phyloP scores from a whole-genome alignment of 2,329 filamentous ascomycete genomes.

The Talaromyces sp. region DNA sequence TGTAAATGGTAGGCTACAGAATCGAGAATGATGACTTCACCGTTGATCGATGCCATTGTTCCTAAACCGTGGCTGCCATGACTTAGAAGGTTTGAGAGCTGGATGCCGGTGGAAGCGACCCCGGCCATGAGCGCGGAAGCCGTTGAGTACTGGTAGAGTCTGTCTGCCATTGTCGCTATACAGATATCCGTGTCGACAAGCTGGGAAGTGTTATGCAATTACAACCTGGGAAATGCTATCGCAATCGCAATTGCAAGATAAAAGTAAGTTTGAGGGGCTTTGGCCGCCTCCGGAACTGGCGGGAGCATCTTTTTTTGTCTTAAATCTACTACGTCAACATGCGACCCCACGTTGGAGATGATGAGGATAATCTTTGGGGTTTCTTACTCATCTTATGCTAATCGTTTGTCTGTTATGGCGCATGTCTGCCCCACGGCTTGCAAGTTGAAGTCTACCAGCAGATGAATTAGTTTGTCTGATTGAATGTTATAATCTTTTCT shows the following conservation, averaged over 20 bases:
- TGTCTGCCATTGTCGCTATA: conserved; percentile 10
- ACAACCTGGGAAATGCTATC: too few species aligned
- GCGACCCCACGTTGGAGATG: background rate
- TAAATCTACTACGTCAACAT: background rate
- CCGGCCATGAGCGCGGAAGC: conserved; percentile 15
- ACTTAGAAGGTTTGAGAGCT: conserved; percentile 6
- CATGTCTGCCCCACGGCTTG: too few species aligned
- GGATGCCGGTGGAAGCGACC: conserved; percentile 12
- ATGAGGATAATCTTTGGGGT: too few species aligned
- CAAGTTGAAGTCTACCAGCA: too few species aligned
- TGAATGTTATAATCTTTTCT: too few species aligned
- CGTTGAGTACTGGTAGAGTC: conserved; percentile 14
- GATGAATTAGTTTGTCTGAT: too few species aligned
- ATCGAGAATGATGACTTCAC: conserved; percentile 15
- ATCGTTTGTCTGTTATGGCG: too few species aligned
- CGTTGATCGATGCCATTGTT: conserved; percentile 15
- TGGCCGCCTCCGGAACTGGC: background rate
- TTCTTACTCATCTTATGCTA: too few species aligned
- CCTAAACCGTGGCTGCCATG: conserved; percentile 14
- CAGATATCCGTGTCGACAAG: background rate
- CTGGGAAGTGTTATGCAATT: too few species aligned
- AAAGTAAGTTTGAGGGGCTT: background rate
- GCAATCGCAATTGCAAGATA: background rate
- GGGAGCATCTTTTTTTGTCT: background rate
- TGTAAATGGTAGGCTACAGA: conserved; percentile 12